Conservation (phyloP, 2,329 filamentous ascomycete genomes). For the Hypoxylon sp. region DNA sequence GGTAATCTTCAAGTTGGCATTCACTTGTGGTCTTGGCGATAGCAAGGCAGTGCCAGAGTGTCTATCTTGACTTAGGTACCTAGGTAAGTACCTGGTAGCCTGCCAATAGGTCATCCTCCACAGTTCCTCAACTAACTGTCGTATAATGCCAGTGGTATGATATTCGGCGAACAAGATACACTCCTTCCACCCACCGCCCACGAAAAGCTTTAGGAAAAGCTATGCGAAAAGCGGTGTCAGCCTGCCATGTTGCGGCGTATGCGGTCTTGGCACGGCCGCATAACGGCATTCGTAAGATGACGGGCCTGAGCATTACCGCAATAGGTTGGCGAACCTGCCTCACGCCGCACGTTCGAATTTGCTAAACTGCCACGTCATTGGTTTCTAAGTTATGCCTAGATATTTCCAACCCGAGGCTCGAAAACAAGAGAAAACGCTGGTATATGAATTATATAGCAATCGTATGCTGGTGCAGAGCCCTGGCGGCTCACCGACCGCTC, state of each 20-base stretch:
- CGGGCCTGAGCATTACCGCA: background rate
- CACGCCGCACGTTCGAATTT: no score
- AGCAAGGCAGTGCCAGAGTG: background rate
- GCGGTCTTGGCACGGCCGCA: background rate
- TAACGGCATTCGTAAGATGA: background rate
- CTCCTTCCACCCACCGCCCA: background rate
- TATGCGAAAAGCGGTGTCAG: background rate
- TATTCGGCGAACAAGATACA: background rate
- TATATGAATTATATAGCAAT: no score
- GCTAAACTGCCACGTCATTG: no score
- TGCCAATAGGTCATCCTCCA: background rate
- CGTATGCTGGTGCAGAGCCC: no score
- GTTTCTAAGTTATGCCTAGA: no score
- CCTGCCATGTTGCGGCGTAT: background rate
- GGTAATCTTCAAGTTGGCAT: background rate
- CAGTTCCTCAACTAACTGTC: background rate
- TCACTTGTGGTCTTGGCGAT: background rate
- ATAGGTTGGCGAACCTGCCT: slow-evolving; percentile 42
- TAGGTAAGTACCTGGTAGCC: no score
- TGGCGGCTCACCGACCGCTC: no score
- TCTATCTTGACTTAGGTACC: no score
- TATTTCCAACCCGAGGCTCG: no score
- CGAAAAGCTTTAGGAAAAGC: background rate
- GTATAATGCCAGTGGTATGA: background rate
- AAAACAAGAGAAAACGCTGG: no score